phyloP scores from a whole-genome alignment of 2,329 filamentous ascomycete species.

The Aureobasidium sp. region DNA sequence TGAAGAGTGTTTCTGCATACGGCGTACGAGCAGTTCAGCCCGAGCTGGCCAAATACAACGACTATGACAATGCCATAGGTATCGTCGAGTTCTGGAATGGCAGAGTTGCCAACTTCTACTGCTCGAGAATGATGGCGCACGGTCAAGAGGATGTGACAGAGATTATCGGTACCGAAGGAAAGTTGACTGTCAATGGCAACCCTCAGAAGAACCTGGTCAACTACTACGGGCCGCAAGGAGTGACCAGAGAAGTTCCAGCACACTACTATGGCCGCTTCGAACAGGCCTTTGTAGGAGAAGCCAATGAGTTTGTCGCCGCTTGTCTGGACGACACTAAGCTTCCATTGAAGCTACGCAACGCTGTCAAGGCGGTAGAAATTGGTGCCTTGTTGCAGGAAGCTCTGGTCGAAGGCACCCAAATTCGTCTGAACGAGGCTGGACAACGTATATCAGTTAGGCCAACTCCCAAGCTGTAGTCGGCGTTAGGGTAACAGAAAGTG shows the following conservation, averaged over 20 bases:
- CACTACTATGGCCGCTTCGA: slow-evolving; percentile 16
- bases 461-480: neutral
- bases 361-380: slow-evolving; percentile 13
- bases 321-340: slow-evolving; percentile 11
- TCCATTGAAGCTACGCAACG: slow-evolving; percentile 10
- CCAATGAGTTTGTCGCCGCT: slow-evolving; percentile 14
- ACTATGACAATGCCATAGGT: slow-evolving; percentile 38
- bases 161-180: slow-evolving; percentile 34
- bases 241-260: slow-evolving; percentile 12
- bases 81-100: slow-evolving; percentile 39
- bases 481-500: too few species aligned
- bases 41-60: slow-evolving; percentile 31
- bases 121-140: slow-evolving; percentile 34
- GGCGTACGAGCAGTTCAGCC: slow-evolving; percentile 27
- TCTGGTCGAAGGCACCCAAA: slow-evolving; percentile 10
- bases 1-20: slow-evolving; percentile 27
- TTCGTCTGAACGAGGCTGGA: slow-evolving; percentile 15
- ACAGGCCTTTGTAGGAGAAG: slow-evolving; percentile 13
- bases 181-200: slow-evolving; percentile 24
- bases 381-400: neutral
- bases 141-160: slow-evolving; percentile 39
- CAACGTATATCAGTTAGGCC: neutral
- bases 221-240: slow-evolving; percentile 1
- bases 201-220: slow-evolving; percentile 13
- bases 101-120: slow-evolving; percentile 38